These are phyloP conservation scores for Xerocomus spinulosus DNA, from an alignment of 768 basidiomycete species.

Conservation along the genomic window DNA sequence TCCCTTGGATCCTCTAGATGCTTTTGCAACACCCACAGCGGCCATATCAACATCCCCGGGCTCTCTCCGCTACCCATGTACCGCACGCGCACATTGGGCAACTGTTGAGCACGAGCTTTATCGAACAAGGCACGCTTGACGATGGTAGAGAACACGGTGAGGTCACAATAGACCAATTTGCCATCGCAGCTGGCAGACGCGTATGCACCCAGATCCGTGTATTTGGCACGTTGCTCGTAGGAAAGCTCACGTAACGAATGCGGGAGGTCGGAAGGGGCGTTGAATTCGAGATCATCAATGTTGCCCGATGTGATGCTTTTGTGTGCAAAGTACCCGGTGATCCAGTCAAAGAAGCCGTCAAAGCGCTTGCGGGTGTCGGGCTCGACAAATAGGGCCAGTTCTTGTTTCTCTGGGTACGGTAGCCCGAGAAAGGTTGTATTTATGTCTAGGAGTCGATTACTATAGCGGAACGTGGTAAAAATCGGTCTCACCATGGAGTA, in stretches of 20 bases:
- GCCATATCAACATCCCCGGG: slow-evolving; percentile 8
- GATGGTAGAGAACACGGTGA: slow-evolving; percentile 5
- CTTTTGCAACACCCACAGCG: slow-evolving; percentile 12
- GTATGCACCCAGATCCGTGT: slow-evolving; percentile 7
- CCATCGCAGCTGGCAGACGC: slow-evolving; percentile 1
- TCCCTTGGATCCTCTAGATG: not conserved
- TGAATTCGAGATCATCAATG: slow-evolving; percentile 15
- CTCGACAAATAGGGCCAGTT: not conserved
- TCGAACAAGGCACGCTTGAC: slow-evolving; percentile 17
- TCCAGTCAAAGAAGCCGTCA: slow-evolving; percentile 16
- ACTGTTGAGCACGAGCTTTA: slow-evolving; percentile 3
- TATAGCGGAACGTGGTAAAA: too few species aligned
- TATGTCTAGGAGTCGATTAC: too few species aligned
- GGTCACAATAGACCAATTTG: slow-evolving; percentile 11
- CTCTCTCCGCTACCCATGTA: slow-evolving; percentile 16
- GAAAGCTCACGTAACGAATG: slow-evolving; percentile 12
- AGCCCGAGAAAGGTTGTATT: not conserved
- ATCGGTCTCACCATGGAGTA: slow-evolving; percentile 12
- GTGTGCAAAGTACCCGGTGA: slow-evolving; percentile 12
- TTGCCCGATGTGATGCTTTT: slow-evolving; percentile 15
- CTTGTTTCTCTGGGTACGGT: too few species aligned
- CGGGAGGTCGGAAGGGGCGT: not conserved
- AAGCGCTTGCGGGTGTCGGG: slow-evolving; percentile 10
- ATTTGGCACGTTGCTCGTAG: slow-evolving; percentile 9
- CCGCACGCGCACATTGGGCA: slow-evolving; percentile 15